Evolutionary conservation across 2,329 filamentous ascomycete genomes (phyloP).

Genomic region (Neonectria magnoliae): DNA sequence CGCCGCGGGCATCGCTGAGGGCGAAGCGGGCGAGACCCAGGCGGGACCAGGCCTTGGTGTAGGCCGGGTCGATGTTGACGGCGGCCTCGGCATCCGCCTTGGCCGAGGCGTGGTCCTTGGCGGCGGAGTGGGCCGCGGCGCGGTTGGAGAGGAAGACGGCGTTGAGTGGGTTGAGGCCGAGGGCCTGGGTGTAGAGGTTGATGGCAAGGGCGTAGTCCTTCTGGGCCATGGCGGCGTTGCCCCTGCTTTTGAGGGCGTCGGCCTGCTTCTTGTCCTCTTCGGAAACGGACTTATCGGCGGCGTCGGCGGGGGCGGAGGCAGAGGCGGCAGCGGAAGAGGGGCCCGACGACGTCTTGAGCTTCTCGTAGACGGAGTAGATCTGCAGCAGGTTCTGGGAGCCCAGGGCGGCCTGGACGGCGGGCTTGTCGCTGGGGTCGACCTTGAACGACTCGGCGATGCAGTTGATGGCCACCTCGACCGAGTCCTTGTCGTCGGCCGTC

Average conservation of each 20-base stretch:
- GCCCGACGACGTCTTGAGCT: conserved; percentile 75
- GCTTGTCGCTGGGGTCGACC: conserved; percentile 83
- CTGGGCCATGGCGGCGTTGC: conserved; percentile 93
- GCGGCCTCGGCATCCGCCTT: conserved; percentile 90
- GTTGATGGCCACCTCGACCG: conserved; percentile 91
- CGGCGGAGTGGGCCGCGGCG: conserved; percentile 89
- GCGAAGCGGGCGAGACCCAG: conserved; percentile 92
- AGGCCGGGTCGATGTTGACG: conserved; percentile 85
- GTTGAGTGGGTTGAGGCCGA: conserved; percentile 83
- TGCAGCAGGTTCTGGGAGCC: conserved; percentile 87
- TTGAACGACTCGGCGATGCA: conserved; percentile 97
- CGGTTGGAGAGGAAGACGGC: conserved; percentile 98
- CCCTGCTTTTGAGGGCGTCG: conserved; percentile 87
- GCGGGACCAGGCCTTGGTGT: conserved; percentile 97
- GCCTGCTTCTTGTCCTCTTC: conserved; percentile 79
- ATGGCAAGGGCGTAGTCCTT: conserved; percentile 90
- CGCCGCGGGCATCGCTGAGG: conserved; percentile 87
- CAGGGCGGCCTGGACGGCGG: conserved; percentile 78
- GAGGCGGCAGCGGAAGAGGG: conserved; percentile 48
- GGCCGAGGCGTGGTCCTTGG: conserved; percentile 84
- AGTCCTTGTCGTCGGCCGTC: conserved; percentile 87
- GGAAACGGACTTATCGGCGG: conserved; percentile 49
- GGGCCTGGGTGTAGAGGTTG: conserved; percentile 86
- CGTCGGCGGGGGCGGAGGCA: conserved; percentile 45
- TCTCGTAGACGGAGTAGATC: conserved; percentile 97